A percentile compares a stretch with the other conserved stretches of the same genome.
phyloP scores from a whole-genome alignment of 805 yeast species.

The Starmerella floris region DNA sequence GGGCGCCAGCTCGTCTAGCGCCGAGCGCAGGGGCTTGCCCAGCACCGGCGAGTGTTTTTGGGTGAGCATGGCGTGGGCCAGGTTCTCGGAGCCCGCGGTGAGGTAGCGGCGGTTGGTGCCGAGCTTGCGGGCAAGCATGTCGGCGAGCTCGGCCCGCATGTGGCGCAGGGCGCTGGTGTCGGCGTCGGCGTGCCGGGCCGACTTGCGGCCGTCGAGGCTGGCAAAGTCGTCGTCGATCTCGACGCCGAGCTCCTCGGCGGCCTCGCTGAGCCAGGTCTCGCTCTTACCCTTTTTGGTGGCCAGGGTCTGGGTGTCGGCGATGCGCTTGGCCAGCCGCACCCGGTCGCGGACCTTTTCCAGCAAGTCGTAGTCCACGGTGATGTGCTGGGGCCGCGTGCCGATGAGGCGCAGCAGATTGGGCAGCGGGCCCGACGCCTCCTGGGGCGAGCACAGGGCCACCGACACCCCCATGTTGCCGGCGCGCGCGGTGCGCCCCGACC shows the following conservation, averaged over 20 bases:
- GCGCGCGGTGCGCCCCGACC: constrained; percentile 98
- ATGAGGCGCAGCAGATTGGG: constrained; percentile 50
- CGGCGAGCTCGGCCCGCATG: constrained; percentile 21
- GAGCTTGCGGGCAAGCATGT: constrained; percentile 20
- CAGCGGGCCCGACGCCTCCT: constrained; percentile 81
- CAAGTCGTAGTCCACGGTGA: constrained; percentile 67
- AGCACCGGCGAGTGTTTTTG: constrained; percentile 17
- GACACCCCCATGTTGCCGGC: constrained; percentile 92
- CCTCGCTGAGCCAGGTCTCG: constrained; percentile 69
- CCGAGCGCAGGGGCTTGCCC: constrained; percentile 17
- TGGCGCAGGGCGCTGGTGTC: constrained; percentile 1
- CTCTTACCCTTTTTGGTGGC: constrained; percentile 38
- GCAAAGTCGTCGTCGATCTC: constrained; percentile 46
- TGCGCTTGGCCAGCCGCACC: constrained; percentile 50
- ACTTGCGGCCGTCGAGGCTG: constrained; percentile 2
- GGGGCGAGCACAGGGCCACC: constrained; percentile 81
- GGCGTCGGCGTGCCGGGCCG: constrained; percentile 1
- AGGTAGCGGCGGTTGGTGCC: constrained; percentile 24
- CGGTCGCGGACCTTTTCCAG: constrained; percentile 59
- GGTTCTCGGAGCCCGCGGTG: constrained; percentile 25
- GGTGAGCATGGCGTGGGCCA: constrained; percentile 25
- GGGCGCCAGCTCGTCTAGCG: constrained; percentile 17
- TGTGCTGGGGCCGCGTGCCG: constrained; percentile 42
- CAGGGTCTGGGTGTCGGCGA: constrained; percentile 60
- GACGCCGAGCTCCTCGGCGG: constrained; percentile 85